Evolutionary conservation across 257 asterid species (phyloP).

Genomic region (Fraxinus anomala): DNA sequence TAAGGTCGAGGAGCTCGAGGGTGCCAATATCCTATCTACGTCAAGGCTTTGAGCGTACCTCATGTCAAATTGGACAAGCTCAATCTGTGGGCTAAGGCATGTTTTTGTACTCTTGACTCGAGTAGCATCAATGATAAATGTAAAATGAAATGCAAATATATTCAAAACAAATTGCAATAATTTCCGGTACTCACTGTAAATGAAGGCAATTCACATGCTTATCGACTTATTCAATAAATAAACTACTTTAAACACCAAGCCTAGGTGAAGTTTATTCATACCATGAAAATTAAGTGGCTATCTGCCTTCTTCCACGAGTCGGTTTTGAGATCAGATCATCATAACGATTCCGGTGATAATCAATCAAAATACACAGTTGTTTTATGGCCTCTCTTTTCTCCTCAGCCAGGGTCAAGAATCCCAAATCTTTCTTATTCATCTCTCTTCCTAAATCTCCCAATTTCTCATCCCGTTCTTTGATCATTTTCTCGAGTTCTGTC

Average conservation of each 20-base stretch:
- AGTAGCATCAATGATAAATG: constrained; percentile 12
- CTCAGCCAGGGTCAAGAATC: constrained; percentile 56
- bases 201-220: constrained; percentile 8
- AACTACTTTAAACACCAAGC: background rate
- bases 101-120: background rate
- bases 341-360: constrained; percentile 69
- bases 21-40: too few relatives aligned
- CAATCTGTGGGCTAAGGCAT: background rate
- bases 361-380: constrained; percentile 76
- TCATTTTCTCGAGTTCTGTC: constrained; percentile 38
- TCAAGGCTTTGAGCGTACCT: background rate
- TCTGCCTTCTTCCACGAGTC: constrained; percentile 46
- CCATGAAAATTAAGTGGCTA: constrained; percentile 35
- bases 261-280: background rate
- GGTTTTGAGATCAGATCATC: constrained; percentile 57
- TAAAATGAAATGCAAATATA: constrained; percentile 19
- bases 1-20: background rate
- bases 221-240: constrained; percentile 7
- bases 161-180: constrained; percentile 19
- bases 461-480: constrained; percentile 44
- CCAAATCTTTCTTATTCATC: constrained; percentile 59
- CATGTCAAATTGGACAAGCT: background rate
- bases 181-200: constrained; percentile 11
- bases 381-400: constrained; percentile 87
- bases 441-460: constrained; percentile 3